phyloP scores from a whole-genome alignment of 208 protist genomes.

The Crithidia fasciculata region DNA sequence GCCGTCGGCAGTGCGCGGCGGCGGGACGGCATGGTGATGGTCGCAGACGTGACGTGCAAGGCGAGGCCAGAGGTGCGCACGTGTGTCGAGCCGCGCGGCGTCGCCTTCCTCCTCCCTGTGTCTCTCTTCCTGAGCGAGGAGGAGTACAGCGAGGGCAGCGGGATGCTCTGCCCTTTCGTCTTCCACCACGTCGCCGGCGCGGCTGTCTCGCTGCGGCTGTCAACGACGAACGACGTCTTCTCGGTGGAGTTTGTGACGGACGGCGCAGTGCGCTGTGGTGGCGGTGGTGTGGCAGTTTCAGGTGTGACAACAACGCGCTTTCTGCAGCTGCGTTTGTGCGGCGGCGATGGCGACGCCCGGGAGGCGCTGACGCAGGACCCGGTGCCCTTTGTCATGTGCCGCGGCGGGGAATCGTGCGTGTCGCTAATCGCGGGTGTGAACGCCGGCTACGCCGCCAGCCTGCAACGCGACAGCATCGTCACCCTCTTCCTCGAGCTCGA shows the following conservation, averaged over 20 bases:
- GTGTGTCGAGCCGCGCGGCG: slow-evolving; percentile 3
- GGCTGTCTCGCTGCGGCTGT: slow-evolving; percentile 49
- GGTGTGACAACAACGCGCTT: slow-evolving; percentile 7
- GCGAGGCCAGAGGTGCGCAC: slow-evolving; percentile 11
- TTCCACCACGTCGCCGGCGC: slow-evolving; percentile 47
- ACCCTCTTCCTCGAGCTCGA: slow-evolving; percentile 26
- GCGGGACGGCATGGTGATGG: slow-evolving; percentile 8
- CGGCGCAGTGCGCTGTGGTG: slow-evolving; percentile 18
- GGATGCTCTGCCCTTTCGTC: slow-evolving; percentile 63
- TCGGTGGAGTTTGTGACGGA: slow-evolving; percentile 53
- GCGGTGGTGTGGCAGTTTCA: not conserved
- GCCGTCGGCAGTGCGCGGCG: slow-evolving; percentile 25
- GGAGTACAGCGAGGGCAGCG: slow-evolving; percentile 29
- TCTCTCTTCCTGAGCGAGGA: slow-evolving; percentile 45
- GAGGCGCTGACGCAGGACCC: slow-evolving; percentile 26
- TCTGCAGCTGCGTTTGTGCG: slow-evolving; percentile 25
- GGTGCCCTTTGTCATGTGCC: slow-evolving; percentile 39
- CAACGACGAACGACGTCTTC: slow-evolving; percentile 21
- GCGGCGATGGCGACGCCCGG: slow-evolving; percentile 16
- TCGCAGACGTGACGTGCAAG: slow-evolving; percentile 11
- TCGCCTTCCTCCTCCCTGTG: slow-evolving; percentile 38
- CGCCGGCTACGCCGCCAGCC: slow-evolving; percentile 31
- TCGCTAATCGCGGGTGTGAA: slow-evolving; percentile 32
- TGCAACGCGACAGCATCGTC: slow-evolving; percentile 35
- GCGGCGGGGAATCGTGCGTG: slow-evolving; percentile 32